phyloP scores from a whole-genome alignment of 306 rosid genomes.

The Medicago arabica region DNA sequence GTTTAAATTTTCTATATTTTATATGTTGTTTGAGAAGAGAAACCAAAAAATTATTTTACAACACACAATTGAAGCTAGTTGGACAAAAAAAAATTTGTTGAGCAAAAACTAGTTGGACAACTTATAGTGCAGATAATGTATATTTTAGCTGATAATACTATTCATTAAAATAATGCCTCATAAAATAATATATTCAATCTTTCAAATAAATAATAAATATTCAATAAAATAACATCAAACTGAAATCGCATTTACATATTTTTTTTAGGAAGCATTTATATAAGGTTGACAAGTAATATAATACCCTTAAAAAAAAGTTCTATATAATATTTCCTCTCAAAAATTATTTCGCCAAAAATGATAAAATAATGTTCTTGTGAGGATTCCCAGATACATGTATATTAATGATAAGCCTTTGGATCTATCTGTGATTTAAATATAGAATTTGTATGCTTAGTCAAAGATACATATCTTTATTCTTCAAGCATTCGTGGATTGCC shows the following conservation, averaged over 20 bases:
- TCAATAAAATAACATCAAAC: constrained; percentile 3
- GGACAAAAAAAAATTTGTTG: no score
- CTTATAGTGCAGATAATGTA: constrained; percentile 33
- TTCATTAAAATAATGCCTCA: constrained; percentile 12
- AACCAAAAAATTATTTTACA: constrained; percentile 29
- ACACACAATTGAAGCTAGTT: constrained; percentile 46
- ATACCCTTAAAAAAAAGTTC: not conserved
- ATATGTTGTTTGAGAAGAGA: not conserved
- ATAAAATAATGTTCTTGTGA: constrained; percentile 32
- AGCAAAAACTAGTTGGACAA: constrained; percentile 45
- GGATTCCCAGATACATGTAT: constrained; percentile 46
- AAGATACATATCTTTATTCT: constrained; percentile 36
- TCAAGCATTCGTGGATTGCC: constrained; percentile 15
- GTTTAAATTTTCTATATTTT: constrained; percentile 17
- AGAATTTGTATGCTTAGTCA: constrained; percentile 35
- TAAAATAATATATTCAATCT: no score
- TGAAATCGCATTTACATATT: constrained; percentile 26
- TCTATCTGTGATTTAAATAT: constrained; percentile 30
- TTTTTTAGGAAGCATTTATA: constrained; percentile 27
- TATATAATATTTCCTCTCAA: no score
- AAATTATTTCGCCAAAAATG: constrained; percentile 13
- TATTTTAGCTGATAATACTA: constrained; percentile 16
- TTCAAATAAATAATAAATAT: no score
- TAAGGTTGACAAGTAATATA: constrained; percentile 46
- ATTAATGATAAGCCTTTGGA: constrained; percentile 43